Percentiles rank a stretch among this genome's conserved stretches.
phyloP scores from a whole-genome alignment of 2,329 filamentous ascomycete species.

The Neurospora sp. region DNA sequence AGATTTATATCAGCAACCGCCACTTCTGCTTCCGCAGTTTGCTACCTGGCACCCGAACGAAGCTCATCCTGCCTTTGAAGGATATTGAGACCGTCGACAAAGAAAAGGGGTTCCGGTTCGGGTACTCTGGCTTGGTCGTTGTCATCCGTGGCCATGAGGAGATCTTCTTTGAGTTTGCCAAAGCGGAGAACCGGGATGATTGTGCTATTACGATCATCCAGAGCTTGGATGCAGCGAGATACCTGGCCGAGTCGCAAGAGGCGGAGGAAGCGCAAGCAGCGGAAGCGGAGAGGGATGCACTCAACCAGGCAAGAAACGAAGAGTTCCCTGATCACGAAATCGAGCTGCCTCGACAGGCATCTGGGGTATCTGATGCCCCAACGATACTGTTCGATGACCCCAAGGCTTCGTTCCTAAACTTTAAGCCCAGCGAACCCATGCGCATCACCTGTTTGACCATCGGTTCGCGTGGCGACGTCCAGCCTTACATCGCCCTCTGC shows the following conservation, averaged over 20 bases:
- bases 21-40: slow-evolving; percentile 91
- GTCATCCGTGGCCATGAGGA: slow-evolving; percentile 92
- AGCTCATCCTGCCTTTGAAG: slow-evolving; percentile 80
- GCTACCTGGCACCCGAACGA: slow-evolving; percentile 80
- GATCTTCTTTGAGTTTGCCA: slow-evolving; percentile 87
- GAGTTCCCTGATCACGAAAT: slow-evolving; percentile 42
- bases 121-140: slow-evolving; percentile 84
- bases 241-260: slow-evolving; percentile 64
- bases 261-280: slow-evolving; percentile 63
- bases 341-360: slow-evolving; percentile 35
- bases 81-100: slow-evolving; percentile 92
- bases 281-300: slow-evolving; percentile 68
- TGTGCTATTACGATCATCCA: slow-evolving; percentile 75
- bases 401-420: slow-evolving; percentile 77
- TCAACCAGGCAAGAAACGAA: slow-evolving; percentile 61
- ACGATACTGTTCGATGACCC: slow-evolving; percentile 86
- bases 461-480: slow-evolving; percentile 89
- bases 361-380: slow-evolving; percentile 47
- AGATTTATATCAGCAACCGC: slow-evolving; percentile 84
- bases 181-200: slow-evolving; percentile 72
- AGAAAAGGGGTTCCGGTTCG: slow-evolving; percentile 88
- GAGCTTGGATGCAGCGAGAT: slow-evolving; percentile 62
- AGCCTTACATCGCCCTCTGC: slow-evolving; percentile 94
- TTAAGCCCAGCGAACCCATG: slow-evolving; percentile 73
- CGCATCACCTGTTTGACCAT: slow-evolving; percentile 91